phyloP scores from a whole-genome alignment of 2,329 filamentous ascomycete species.

The Moelleriella libera region DNA sequence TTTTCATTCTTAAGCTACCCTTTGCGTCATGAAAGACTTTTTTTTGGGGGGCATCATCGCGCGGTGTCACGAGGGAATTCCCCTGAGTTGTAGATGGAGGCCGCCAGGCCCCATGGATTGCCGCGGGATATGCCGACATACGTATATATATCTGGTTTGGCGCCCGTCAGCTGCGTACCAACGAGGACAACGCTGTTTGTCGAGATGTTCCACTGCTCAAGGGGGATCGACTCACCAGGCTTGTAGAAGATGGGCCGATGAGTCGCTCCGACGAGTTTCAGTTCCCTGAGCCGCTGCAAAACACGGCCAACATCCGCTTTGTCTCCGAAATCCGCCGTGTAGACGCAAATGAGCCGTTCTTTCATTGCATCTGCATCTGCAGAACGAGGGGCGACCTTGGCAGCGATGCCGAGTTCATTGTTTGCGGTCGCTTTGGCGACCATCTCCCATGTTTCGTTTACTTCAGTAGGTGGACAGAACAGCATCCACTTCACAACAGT shows the following conservation, averaged over 20 bases:
- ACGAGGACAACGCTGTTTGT: no score
- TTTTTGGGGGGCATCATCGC: background rate
- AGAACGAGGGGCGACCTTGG: conserved; percentile 53
- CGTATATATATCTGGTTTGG: conserved; percentile 46
- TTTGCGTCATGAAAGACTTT: background rate
- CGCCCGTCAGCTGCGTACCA: background rate
- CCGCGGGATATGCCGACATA: conserved; percentile 46
- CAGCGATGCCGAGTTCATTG: conserved; percentile 54
- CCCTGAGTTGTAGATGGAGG: conserved; percentile 39
- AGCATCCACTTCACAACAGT: conserved; percentile 52
- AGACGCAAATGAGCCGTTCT: conserved; percentile 56
- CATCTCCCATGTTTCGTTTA: conserved; percentile 50
- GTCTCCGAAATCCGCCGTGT: conserved; percentile 63
- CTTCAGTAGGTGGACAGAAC: conserved; percentile 38
- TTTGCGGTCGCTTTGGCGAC: conserved; percentile 54
- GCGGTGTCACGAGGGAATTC: background rate
- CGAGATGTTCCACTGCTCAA: background rate
- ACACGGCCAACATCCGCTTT: conserved; percentile 55
- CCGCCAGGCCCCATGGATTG: conserved; percentile 48
- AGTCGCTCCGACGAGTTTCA: conserved; percentile 40
- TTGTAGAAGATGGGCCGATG: conserved; percentile 61
- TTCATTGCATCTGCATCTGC: conserved; percentile 22
- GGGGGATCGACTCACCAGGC: conserved; percentile 34
- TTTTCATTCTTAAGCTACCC: no score
- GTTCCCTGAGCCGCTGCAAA: conserved; percentile 42